Evolutionary conservation across 768 basidiomycete species (phyloP).

Genomic region (Amanita thiersii): DNA sequence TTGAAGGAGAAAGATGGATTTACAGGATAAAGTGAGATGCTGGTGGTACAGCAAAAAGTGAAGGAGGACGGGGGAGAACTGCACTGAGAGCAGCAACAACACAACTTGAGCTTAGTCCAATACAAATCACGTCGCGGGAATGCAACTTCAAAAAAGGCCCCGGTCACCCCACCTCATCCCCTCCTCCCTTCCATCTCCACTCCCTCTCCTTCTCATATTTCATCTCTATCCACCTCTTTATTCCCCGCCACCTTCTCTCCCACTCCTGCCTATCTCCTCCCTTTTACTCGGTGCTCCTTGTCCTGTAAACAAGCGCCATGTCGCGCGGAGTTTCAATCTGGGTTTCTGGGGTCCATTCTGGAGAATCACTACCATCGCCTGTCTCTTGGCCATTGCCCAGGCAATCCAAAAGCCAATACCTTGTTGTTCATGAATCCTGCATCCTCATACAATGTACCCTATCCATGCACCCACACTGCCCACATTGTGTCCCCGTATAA

Average conservation of each 20-base stretch:
- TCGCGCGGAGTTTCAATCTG: slow-evolving; percentile 1
- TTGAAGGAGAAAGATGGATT: slow-evolving; percentile 11
- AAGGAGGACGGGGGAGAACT: slow-evolving; percentile 9
- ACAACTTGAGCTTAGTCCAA: slow-evolving; percentile 2
- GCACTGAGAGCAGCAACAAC: slow-evolving; percentile 13
- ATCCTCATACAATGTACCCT: no score
- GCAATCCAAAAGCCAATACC: no score
- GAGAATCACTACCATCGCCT: neutral
- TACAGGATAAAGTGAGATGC: slow-evolving; percentile 12
- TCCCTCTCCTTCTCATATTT: neutral
- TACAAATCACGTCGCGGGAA: slow-evolving; percentile 2
- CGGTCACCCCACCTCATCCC: slow-evolving; percentile 6
- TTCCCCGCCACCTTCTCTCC: neutral
- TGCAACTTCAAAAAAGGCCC: slow-evolving; percentile 7
- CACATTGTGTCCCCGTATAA: no score
- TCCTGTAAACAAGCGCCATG: neutral
- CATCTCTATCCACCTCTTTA: neutral
- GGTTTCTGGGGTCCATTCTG: neutral
- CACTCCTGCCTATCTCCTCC: neutral
- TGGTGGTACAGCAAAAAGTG: slow-evolving; percentile 13
- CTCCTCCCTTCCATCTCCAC: neutral
- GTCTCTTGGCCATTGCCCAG: neutral
- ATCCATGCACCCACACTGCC: no score
- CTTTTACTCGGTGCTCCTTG: neutral
- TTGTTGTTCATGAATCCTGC: no score